Evolutionary conservation across 257 asterid species (phyloP).

Genomic region (Lycium barbarum): DNA sequence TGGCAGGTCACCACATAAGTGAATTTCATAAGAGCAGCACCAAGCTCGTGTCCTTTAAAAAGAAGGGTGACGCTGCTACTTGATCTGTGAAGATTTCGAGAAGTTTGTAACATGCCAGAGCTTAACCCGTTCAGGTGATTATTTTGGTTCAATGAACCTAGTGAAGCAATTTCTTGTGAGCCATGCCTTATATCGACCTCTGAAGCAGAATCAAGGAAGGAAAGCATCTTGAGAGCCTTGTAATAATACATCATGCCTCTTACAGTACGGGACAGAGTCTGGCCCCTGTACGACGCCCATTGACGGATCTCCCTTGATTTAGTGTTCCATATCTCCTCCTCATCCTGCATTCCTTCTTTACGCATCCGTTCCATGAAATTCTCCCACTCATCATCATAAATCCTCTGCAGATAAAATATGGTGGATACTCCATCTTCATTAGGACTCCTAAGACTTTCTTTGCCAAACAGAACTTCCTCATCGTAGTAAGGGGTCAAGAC

Average conservation of each 20-base stretch:
- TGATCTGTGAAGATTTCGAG: slow-evolving; percentile 67
- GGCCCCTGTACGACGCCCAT: slow-evolving; percentile 99
- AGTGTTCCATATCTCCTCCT: slow-evolving; percentile 67
- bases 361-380: slow-evolving; percentile 89
- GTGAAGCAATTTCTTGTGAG: slow-evolving; percentile 59
- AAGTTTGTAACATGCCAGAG: slow-evolving; percentile 36
- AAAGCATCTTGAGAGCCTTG: slow-evolving; percentile 91
- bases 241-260: slow-evolving; percentile 98
- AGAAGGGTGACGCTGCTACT: slow-evolving; percentile 77
- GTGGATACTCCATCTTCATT: slow-evolving; percentile 90
- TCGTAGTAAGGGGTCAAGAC: slow-evolving; percentile 96
- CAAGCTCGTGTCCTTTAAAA: slow-evolving; percentile 79
- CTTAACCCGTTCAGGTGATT: slow-evolving; percentile 43
- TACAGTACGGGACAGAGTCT: slow-evolving; percentile 89
- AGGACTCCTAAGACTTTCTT: slow-evolving; percentile 76
- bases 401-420: slow-evolving; percentile 83
- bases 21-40: slow-evolving; percentile 80
- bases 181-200: slow-evolving; percentile 88
- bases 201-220: slow-evolving; percentile 87
- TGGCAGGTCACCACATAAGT: slow-evolving; percentile 94
- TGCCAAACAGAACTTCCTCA: slow-evolving; percentile 88
- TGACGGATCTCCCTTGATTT: slow-evolving; percentile 78
- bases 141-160: slow-evolving; percentile 50
- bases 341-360: slow-evolving; percentile 75
- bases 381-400: slow-evolving; percentile 87